Evolutionary conservation across 140 eudicot genomes (phyloP), one percentile per base, ranked within the genome.

Genomic region (Oenanthe javanica): DNA sequence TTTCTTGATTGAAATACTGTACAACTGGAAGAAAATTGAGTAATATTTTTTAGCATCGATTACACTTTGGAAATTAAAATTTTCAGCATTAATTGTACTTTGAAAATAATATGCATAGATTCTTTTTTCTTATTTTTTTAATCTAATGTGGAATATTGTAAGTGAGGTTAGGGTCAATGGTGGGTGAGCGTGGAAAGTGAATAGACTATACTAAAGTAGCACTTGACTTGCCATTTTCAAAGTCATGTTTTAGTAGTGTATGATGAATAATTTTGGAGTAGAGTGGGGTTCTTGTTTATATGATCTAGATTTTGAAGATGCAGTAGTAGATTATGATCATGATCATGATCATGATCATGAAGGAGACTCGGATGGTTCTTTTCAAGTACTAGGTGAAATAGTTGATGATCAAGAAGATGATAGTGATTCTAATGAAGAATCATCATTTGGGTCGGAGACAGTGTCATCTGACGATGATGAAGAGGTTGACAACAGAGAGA

Each of bases 401-500:
- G 55, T 12, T 31, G 36, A 31, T n/a, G 36, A 61, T 23, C 48
- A 70, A 46, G 12, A 5, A 10, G 81, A 61, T 40, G 78, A 43
- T 2, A 66, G 19, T 7, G 49, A 43, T 43, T 43, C 52, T 70
- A 5, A 79, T 77, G 66, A 55, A 19, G 81, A 76, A 36, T 81
- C 84, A 69, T 27, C 80, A 18, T 13, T 3, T 2, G 71, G 45
- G 57, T 49, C 42, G 9, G 70, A 61, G 38, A 11, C 70, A n/a
- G 3, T 6, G 0, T 61, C 70, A n/a, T 61, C 70, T 9, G 23
- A 31, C n/a, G 73, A 67, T 23, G 72, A 66, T 25, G 73, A 67
- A 31, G n/a, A 12, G 1, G 46, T 67, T 31, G 69, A 31, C 25
- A 49, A 57, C 25, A 54, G 23, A 27, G 86, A 82, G 81, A 80